Conservation (phyloP, 2,329 filamentous ascomycete genomes). For the Paramyrothecium roridum region DNA sequence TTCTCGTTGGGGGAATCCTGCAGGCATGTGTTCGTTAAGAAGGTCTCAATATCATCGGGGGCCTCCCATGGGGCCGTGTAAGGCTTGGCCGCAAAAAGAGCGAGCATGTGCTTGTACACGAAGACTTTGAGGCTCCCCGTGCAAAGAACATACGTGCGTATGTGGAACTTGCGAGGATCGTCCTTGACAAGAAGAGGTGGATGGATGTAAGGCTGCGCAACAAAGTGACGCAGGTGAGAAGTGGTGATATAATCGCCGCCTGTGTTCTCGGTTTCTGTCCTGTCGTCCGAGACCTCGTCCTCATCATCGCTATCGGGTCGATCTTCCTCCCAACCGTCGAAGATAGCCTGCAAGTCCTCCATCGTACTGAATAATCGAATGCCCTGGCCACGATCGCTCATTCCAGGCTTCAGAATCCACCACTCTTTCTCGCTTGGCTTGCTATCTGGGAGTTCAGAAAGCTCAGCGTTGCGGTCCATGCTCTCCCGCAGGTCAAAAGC, state of each 20-base stretch:
- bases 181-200: slow-evolving; percentile 68
- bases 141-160: slow-evolving; percentile 86
- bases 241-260: slow-evolving; percentile 65
- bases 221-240: slow-evolving; percentile 91
- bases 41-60: slow-evolving; percentile 58
- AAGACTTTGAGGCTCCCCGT: slow-evolving; percentile 75
- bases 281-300: slow-evolving; percentile 39
- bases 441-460: slow-evolving; percentile 10
- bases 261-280: slow-evolving; percentile 24
- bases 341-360: slow-evolving; percentile 79
- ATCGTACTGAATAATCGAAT: slow-evolving; percentile 86
- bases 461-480: slow-evolving; percentile 60
- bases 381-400: slow-evolving; percentile 94
- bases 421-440: slow-evolving; percentile 59
- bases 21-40: slow-evolving; percentile 94
- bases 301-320: slow-evolving; percentile 63
- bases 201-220: slow-evolving; percentile 92
- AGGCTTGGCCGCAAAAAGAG: slow-evolving; percentile 76
- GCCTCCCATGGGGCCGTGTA: slow-evolving; percentile 65
- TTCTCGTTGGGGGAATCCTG: slow-evolving; percentile 62
- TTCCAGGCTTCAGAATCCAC: slow-evolving; percentile 98
- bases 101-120: slow-evolving; percentile 88
- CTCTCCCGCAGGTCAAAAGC: slow-evolving; percentile 83
- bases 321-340: slow-evolving; percentile 84
- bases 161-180: slow-evolving; percentile 85